Evolutionary conservation across 176 grass and related monocot genomes (phyloP), one percentile per base, ranked within the genome.

Genomic region (Carex pumila): DNA sequence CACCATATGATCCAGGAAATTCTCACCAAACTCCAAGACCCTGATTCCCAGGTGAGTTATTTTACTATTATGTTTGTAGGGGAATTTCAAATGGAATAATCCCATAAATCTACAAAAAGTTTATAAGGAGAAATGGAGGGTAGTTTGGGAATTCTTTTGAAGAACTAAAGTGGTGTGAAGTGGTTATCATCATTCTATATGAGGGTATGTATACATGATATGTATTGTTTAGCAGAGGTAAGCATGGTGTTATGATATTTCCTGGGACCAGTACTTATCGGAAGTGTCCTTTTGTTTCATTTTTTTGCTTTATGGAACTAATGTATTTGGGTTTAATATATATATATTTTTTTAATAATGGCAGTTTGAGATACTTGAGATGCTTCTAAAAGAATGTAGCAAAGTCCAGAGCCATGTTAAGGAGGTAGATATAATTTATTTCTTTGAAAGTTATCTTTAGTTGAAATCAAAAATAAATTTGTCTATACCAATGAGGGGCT

Each of bases 351-450:
- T 56, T 12, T 15, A 77, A 77, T 56, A 14, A 32, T 6, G 71
- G 60, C 62, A 99, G 96, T 73, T 95, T 31, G 96, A 99, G 86
- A 83, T 93, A 64, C 87, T 99, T 67, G 65, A 93, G 80, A 87
- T 92, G 60, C 96, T 99, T 50, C 61, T 95, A 6, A 95, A 95
- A 85, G 96, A 95, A 81, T 95, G 96, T 82, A 99, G 84, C 69
- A 93, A 91, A 84, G 76, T 92, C 0, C 85, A 95, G 88, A 87
- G 84, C 29, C 86, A 99, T 74, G 91, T 73, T 18, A 86, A 95
- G 71, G 83, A 98, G 91, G 96, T 98, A 88, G 70, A 81, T 37
- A 17, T 50, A 71, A n/a, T 71, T 43, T 85, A 58, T 84, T 49
- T 31, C 10, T 12, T 8, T 11, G 8, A 64, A 1, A 67, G 50